phyloP scores from a whole-genome alignment of 805 yeast genomes.

The Hanseniaspora clermontiae region DNA sequence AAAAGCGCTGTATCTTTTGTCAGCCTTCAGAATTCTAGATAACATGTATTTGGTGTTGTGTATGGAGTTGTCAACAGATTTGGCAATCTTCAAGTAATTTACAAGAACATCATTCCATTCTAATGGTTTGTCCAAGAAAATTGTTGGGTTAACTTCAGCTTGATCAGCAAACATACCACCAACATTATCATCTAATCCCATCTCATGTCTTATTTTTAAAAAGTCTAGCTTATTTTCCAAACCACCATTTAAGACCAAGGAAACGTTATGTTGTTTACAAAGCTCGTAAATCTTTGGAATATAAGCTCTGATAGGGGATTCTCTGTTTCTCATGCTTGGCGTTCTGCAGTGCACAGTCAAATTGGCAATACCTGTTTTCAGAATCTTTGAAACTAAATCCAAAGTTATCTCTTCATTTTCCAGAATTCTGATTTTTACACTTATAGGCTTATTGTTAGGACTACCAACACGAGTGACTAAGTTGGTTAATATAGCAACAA shows the following conservation, averaged over 20 bases:
- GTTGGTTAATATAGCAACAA: conserved; percentile 53
- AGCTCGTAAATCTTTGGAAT: conserved; percentile 47
- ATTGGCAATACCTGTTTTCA: conserved; percentile 70
- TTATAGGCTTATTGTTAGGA: conserved; percentile 65
- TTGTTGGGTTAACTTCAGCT: conserved; percentile 78
- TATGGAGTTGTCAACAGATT: conserved; percentile 44
- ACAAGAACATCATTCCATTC: conserved; percentile 44
- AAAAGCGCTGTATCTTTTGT: conserved; percentile 44
- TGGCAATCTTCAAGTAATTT: conserved; percentile 46
- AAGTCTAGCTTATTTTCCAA: conserved; percentile 45
- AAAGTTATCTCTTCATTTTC: conserved; percentile 51
- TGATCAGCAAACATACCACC: conserved; percentile 91
- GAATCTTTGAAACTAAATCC: conserved; percentile 42
- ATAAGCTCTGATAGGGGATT: conserved; percentile 63
- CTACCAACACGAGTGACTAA: conserved; percentile 71
- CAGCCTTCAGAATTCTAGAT: conserved; percentile 60
- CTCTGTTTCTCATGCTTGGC: conserved; percentile 75
- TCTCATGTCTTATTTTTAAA: conserved; percentile 36
- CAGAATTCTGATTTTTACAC: conserved; percentile 77
- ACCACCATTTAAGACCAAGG: conserved; percentile 75
- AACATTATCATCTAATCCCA: conserved; percentile 38
- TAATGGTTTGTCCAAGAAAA: conserved; percentile 39
- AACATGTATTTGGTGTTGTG: conserved; percentile 75
- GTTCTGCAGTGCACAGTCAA: conserved; percentile 89
- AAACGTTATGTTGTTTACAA: conserved; percentile 49